Base-by-base conservation (phyloP, 2,329 filamentous ascomycete genomes). In the Neofusicoccum cordaticola region DNA sequence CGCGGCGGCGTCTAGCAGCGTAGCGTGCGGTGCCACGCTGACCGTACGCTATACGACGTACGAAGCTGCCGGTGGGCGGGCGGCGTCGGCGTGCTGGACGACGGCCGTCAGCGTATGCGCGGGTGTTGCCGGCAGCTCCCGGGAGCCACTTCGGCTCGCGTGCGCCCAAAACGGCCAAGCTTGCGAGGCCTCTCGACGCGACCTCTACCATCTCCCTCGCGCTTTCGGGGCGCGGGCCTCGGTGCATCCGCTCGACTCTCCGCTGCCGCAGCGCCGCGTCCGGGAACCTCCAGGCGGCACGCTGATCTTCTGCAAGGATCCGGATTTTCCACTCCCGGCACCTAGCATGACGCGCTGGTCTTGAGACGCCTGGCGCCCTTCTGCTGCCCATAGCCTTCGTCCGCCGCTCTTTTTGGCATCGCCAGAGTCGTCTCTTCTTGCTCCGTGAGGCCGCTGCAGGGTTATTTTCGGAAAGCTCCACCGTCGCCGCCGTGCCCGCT, bases 291-390 rank as follows among this genome's bases (percentile, higher is more conserved):
- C 52, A 57, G 31, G 15, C 42, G 41, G 41, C 56, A 4, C 19
- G 56, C 56, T 60, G 56, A 60, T 60, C 41, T 34, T 8, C n/a
- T 34, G 42, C 56, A 35, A 45, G 41, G 41, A 45, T 60, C 31
- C 27, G 39, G 39, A 19, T 35, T 35, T 44, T 58, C 53, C 39
- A 35, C 13, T 7, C 41, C 56, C 41, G 41, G 15, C n/a, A 57
- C 27, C 27, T 19, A 44, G 13, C 39, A 42, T 31, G 5, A n/a
- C 53, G 27, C n/a, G 27, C 53, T 41, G 8, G 39, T 45, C 53
- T 17, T 44, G 53, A 58, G 22, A 44, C 39, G 53, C 53, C 17
- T 15, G 27, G 13, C 27, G 51, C 41, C 27, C 39, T 44, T 34
- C 41, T 60, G 27, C 22, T 27, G 17, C 17, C 15, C 22, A 6